Evolutionary conservation across 345 rosid species (phyloP).

Genomic region (Syzygium aqueum): DNA sequence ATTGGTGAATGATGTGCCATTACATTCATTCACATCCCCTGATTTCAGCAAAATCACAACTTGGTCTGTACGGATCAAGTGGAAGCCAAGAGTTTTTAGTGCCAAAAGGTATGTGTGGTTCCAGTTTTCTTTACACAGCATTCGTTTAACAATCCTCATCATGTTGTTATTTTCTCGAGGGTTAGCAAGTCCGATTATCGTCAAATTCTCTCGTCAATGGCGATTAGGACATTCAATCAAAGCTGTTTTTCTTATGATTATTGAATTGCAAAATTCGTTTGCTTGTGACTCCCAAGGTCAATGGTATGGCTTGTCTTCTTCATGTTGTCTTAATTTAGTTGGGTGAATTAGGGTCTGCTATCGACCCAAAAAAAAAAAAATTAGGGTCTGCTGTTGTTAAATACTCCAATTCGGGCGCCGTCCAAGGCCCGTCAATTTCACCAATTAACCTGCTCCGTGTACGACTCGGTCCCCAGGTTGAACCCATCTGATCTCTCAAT

Average conservation of each 20-base stretch:
- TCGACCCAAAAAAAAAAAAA: too few species aligned
- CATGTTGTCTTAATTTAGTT: neutral
- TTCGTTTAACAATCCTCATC: neutral
- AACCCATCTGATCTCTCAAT: neutral
- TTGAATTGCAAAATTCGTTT: neutral
- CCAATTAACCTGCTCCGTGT: neutral
- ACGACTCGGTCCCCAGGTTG: neutral
- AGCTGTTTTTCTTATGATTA: neutral
- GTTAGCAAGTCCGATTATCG: neutral
- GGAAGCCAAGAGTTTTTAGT: neutral
- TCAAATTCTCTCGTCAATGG: neutral
- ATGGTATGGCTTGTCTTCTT: neutral
- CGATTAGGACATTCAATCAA: neutral
- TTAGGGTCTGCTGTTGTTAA: neutral
- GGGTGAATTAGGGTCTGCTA: neutral
- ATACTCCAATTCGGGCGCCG: neutral
- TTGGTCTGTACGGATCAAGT: neutral
- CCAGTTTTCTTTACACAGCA: neutral
- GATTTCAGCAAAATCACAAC: neutral
- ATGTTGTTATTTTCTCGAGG: neutral
- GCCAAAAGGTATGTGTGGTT: neutral
- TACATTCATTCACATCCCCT: neutral
- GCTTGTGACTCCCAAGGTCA: neutral
- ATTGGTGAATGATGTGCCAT: neutral
- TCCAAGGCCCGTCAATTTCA: neutral